phyloP scores from a whole-genome alignment of 225 moss, liverwort and hornwort species.

The Anthoceros angustus region DNA sequence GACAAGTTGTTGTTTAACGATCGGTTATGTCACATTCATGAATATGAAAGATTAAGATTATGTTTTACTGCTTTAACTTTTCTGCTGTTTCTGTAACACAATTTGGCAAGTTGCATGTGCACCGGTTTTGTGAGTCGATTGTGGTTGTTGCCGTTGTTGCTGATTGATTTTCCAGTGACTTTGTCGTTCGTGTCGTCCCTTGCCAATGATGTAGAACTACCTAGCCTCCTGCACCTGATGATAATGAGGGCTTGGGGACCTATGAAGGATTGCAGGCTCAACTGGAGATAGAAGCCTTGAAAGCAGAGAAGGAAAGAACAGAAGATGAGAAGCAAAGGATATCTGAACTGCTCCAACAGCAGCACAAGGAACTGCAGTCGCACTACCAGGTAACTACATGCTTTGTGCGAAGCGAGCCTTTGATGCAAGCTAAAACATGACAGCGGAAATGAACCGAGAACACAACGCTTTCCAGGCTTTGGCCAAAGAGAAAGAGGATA shows the following conservation, averaged over 20 bases:
- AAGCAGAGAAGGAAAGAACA: conserved; percentile 81
- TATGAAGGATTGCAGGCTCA: conserved; percentile 52
- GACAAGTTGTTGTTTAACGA: neutral
- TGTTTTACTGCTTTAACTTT: too few species aligned
- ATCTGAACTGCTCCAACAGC: conserved; percentile 60
- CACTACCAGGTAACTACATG: conserved; percentile 51
- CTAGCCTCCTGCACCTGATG: too few species aligned
- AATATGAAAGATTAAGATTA: too few species aligned
- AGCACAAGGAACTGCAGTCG: conserved; percentile 79
- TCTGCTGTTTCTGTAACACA: too few species aligned
- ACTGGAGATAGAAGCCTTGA: conserved; percentile 81
- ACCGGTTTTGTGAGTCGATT: conserved; percentile 20
- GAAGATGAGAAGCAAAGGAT: conserved; percentile 93
- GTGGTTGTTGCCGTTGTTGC: conserved; percentile 4
- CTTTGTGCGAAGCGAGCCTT: neutral
- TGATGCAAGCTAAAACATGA: neutral
- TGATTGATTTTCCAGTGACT: too few species aligned
- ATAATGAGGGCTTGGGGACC: too few species aligned
- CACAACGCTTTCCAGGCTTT: conserved; percentile 38
- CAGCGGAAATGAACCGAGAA: neutral
- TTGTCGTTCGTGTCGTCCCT: too few species aligned
- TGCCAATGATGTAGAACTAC: too few species aligned
- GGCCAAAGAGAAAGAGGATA: conserved; percentile 90
- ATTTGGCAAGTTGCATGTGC: conserved; percentile 12
- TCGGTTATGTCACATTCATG: too few species aligned